A percentile compares a stretch with the other conserved stretches of the same genome.
Evolutionary conservation across 1,284 basidiomycete genomes (phyloP).

Genomic region (Naganishia albida): DNA sequence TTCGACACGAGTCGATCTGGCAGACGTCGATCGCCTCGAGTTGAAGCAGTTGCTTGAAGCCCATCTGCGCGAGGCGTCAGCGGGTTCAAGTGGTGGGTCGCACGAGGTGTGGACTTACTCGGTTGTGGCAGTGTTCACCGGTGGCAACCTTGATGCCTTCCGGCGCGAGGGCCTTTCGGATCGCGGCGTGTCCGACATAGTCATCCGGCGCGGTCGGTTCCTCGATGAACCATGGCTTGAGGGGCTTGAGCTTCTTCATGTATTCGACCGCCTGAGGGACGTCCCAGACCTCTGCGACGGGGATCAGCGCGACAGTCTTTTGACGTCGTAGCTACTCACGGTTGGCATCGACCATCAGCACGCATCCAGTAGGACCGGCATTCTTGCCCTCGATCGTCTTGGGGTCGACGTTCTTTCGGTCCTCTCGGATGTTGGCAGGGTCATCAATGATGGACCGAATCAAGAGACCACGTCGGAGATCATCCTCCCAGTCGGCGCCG

Average conservation of each 20-base stretch:
- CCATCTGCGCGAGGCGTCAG: conserved; percentile 58
- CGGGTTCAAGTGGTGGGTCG: not conserved
- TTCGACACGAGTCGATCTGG: conserved; percentile 91
- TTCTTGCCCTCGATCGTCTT: conserved; percentile 78
- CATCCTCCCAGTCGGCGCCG: conserved; percentile 76
- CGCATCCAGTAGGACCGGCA: conserved; percentile 87
- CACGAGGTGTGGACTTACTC: conserved; percentile 47
- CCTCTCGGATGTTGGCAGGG: conserved; percentile 57
- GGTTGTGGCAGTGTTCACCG: conserved; percentile 93
- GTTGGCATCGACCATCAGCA: conserved; percentile 96
- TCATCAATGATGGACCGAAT: conserved; percentile 94
- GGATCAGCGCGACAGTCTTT: no score
- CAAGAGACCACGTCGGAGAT: conserved; percentile 80
- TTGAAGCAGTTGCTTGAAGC: conserved; percentile 95
- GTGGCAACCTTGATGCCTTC: conserved; percentile 90
- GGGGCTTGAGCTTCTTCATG: conserved; percentile 72
- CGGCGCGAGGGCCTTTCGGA: conserved; percentile 65
- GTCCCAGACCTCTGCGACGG: conserved; percentile 73
- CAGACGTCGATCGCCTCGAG: conserved; percentile 92
- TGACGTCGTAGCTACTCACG: no score
- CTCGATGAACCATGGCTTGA: conserved; percentile 98
- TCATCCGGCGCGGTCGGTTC: conserved; percentile 94
- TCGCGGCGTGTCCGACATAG: conserved; percentile 60
- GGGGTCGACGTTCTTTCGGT: conserved; percentile 63
- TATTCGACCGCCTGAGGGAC: conserved; percentile 90